Percentiles rank a stretch among this genome's conserved stretches.
These are phyloP conservation scores for Linum tenue DNA, from an alignment of 345 rosid species.

Conservation along the genomic window DNA sequence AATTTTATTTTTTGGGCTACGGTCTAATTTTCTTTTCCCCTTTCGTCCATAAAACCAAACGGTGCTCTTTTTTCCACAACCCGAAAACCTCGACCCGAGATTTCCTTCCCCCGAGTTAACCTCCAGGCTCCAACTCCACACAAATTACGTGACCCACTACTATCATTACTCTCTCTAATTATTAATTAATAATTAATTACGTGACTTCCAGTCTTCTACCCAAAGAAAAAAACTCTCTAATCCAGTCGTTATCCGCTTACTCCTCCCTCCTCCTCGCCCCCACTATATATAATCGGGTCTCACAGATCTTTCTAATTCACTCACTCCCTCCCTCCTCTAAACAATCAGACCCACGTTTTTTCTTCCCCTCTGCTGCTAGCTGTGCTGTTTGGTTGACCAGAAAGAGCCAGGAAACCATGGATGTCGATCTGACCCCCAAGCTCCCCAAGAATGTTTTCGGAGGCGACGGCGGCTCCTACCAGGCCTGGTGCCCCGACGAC, in stretches of 20 bases:
- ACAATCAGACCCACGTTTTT: not conserved
- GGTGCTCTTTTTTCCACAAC: no score
- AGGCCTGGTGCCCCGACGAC: slow-evolving; percentile 68
- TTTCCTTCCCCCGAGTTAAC: no score
- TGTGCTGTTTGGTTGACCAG: not conserved
- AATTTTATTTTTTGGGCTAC: no score
- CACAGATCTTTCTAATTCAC: not conserved
- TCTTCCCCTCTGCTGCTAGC: not conserved
- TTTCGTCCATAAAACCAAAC: no score
- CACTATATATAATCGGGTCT: not conserved
- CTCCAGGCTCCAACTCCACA: no score
- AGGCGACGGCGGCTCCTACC: slow-evolving; percentile 70
- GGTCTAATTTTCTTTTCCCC: no score
- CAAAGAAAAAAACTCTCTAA: not conserved
- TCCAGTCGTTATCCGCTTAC: not conserved
- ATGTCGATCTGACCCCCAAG: slow-evolving; percentile 69
- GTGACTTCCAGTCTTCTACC: no score
- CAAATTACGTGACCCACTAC: no score
- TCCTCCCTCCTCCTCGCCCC: not conserved
- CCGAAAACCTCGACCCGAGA: no score
- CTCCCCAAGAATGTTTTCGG: slow-evolving; percentile 58
- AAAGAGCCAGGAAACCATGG: slow-evolving; percentile 31
- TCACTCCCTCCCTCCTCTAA: not conserved
- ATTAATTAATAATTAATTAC: not conserved
- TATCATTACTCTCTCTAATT: no score